These are phyloP conservation scores for Apiotrichum siamense DNA, from an alignment of 1,284 basidiomycete genomes.

Conservation along the genomic window DNA sequence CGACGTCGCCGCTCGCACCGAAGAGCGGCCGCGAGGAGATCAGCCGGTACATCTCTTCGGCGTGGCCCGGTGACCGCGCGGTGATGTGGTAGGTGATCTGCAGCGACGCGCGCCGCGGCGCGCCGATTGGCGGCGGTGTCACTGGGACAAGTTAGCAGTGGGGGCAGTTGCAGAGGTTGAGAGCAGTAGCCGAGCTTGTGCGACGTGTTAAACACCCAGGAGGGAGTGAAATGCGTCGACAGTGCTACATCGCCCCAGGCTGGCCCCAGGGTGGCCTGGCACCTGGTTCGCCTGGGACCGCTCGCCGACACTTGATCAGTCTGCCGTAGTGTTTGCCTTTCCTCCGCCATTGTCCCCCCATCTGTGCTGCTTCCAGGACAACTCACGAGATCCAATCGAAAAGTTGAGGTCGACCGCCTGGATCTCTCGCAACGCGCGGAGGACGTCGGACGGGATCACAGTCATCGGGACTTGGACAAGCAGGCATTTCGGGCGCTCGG, in stretches of 20 bases:
- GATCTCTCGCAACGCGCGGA: slow-evolving; percentile 18
- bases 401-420: slow-evolving; percentile 21
- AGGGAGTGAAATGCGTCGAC: neutral
- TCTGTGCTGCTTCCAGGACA: too few species aligned
- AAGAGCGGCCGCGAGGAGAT: slow-evolving; percentile 16
- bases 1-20: neutral
- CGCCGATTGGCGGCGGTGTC: slow-evolving; percentile 20
- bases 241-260: too few species aligned
- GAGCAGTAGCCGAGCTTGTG: too few species aligned
- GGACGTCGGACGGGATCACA: slow-evolving; percentile 20
- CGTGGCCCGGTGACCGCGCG: slow-evolving; percentile 1
- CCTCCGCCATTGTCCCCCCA: too few species aligned
- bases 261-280: too few species aligned
- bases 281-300: too few species aligned
- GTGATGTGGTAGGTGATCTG: slow-evolving; percentile 22
- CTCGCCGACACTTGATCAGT: too few species aligned
- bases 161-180: neutral
- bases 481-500: neutral
- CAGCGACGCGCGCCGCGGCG: slow-evolving; percentile 14
- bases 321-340: too few species aligned
- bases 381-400: slow-evolving; percentile 24
- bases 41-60: slow-evolving; percentile 8
- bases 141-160: slow-evolving; percentile 8
- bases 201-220: neutral
- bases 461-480: slow-evolving; percentile 21